Percentiles rank a stretch among this genome's conserved stretches.
phyloP scores from a whole-genome alignment of 768 basidiomycete genomes.

The Coprinopsis cinerea region DNA sequence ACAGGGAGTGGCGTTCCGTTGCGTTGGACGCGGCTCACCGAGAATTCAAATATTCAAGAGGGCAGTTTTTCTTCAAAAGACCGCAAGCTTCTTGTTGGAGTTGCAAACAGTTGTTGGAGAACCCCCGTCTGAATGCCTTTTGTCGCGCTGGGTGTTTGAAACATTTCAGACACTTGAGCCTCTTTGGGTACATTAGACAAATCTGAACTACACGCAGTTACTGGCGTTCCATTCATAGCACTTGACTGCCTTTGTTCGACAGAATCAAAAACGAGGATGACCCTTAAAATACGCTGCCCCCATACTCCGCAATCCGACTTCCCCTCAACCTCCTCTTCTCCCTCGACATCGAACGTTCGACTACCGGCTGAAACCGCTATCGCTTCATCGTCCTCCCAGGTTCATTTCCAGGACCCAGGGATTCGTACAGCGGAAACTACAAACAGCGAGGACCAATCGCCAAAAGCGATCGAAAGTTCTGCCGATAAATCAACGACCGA shows the following conservation, averaged over 20 bases:
- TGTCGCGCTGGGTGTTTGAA: neutral
- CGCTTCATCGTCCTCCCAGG: neutral
- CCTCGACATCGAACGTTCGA: neutral
- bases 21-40: neutral
- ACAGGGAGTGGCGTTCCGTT: slow-evolving; percentile 5
- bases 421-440: neutral
- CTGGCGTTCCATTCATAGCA: slow-evolving; percentile 2
- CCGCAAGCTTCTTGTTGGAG: neutral
- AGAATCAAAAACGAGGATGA: neutral
- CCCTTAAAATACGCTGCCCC: neutral
- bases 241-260: slow-evolving; percentile 1
- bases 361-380: neutral
- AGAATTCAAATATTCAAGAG: neutral
- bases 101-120: neutral
- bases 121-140: neutral
- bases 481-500: slow-evolving; percentile 5
- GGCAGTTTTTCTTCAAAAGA: neutral
- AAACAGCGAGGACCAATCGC: slow-evolving; percentile 10
- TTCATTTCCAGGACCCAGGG: neutral
- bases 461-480: slow-evolving; percentile 10
- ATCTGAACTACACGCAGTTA: neutral
- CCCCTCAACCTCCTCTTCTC: neutral
- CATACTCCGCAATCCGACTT: no score
- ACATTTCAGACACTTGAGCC: slow-evolving; percentile 3
- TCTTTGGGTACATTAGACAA: neutral